These are phyloP conservation scores for Colletotrichum phormii DNA, from an alignment of 2,329 filamentous ascomycete genomes.

Conservation along the genomic window DNA sequence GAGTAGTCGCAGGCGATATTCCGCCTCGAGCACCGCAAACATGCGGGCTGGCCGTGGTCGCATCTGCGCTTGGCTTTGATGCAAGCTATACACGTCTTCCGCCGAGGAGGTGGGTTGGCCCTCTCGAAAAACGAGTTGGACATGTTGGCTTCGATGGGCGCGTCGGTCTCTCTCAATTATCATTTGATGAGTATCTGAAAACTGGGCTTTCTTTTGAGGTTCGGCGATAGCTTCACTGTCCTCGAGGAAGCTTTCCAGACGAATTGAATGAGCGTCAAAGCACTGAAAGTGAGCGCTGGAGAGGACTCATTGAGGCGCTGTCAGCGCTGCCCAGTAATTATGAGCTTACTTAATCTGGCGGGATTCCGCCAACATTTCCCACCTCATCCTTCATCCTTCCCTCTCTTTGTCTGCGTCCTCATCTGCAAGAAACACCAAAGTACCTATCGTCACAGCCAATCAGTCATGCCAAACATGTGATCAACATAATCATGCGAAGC, in stretches of 20 bases:
- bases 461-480: background rate
- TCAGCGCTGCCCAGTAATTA: background rate
- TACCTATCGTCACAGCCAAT: no score
- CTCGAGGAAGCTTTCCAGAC: background rate
- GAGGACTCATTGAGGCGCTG: background rate
- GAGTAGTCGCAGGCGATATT: conserved; percentile 61
- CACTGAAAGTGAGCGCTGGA: background rate
- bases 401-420: background rate
- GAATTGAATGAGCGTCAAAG: background rate
- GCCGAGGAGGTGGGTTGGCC: conserved; percentile 58
- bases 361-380: conserved; percentile 28
- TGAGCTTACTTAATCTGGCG: conserved; percentile 27
- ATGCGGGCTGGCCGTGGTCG: conserved; percentile 62
- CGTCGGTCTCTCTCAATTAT: background rate
- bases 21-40: conserved; percentile 63
- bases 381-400: background rate
- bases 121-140: conserved; percentile 46
- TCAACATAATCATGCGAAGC: background rate
- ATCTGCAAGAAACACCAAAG: no score
- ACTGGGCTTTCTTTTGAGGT: background rate
- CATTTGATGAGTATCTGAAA: background rate
- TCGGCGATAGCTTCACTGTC: no score
- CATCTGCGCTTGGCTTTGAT: conserved; percentile 69
- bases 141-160: background rate
- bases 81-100: conserved; percentile 69